Evolutionary conservation across 2,329 filamentous ascomycete genomes (phyloP).

Genomic region (Cordyceps militaris): DNA sequence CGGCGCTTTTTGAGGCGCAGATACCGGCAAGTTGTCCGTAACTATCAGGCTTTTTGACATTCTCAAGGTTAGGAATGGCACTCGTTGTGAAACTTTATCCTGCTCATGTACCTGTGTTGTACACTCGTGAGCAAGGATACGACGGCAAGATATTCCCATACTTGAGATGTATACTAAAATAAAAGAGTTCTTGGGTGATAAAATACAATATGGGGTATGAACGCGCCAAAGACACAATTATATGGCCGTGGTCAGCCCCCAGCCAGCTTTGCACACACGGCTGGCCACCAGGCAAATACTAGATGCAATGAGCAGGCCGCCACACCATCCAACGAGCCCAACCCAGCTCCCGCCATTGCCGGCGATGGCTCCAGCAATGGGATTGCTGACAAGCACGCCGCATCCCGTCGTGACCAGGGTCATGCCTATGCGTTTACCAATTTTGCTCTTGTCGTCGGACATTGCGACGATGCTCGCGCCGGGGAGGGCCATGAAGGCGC

Average conservation of each 20-base stretch:
- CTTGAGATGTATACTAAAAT: no score
- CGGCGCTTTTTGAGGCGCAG: no score
- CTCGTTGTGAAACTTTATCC: no score
- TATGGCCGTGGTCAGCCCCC: background rate
- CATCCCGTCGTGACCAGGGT: conserved; percentile 26
- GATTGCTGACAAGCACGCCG: conserved; percentile 41
- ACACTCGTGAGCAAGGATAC: no score
- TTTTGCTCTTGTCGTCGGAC: conserved; percentile 28
- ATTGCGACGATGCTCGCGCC: conserved; percentile 33
- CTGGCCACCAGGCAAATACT: background rate
- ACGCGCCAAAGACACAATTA: background rate
- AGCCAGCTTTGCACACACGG: conserved; percentile 1
- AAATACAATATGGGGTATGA: background rate
- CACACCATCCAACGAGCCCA: conserved; percentile 1
- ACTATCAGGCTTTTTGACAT: no score
- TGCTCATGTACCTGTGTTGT: no score
- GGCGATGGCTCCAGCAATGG: conserved; percentile 32
- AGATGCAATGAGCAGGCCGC: background rate
- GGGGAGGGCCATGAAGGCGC: conserved; percentile 37
- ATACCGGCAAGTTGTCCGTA: no score
- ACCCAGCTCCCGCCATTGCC: background rate
- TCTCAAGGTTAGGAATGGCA: no score
- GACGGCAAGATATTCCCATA: no score
- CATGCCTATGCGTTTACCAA: conserved; percentile 33
- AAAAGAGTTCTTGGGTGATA: no score